Base-by-base conservation (phyloP, 2,329 filamentous ascomycete genomes). In the Aureobasidium pullulans region DNA sequence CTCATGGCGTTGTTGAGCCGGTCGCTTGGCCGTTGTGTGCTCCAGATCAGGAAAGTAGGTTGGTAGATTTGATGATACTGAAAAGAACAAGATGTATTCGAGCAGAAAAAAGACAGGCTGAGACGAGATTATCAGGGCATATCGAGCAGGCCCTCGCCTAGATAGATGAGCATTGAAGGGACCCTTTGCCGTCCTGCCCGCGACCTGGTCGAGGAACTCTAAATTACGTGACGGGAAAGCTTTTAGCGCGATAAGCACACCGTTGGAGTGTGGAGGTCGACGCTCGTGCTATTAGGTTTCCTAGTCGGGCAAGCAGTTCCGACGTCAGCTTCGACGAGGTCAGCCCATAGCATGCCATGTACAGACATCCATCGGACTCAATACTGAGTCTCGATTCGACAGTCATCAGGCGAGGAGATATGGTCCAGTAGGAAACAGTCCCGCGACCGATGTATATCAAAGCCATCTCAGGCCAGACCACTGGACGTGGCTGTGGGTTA, bases 211-310 rank as follows among this genome's bases (percentile, higher is more conserved):
- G 29, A 34, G 37, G 37, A 54, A 54, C 37, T 43, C 36, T 54
- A 54, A 56, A 56, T 56, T 56, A 56, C 52, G 52, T 56, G 52
- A 54, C 50, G 50, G 37, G 29, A 54, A 56, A 56, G 31, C 40
- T 31, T 23, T 56, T 56, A 56, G 52, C 52, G 40, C 52, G 52
- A 56, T 44, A 56, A 56, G 52, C 39, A 46, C n/a, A 13, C 16
- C 47, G 47, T 37, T 50, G 47, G 28, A 9, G 13, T 37, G 52
- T 44, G 39, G 52, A 56, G 52, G 32, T 37, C 31, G 39, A 29
- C 37, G 50, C 50, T 54, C 50, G 34, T 31, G 36, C 34, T 19
- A 39, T 40, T 49, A 37, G 19, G 37, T 56, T 36, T 56, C 52
- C 36, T 46, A 32, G 19, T 37, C 31, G 54, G 54, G 54, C 34